These are phyloP conservation scores for Spizellomyces punctatus DNA, from an alignment of 192 early-diverging fungal genomes.

Conservation along the genomic window DNA sequence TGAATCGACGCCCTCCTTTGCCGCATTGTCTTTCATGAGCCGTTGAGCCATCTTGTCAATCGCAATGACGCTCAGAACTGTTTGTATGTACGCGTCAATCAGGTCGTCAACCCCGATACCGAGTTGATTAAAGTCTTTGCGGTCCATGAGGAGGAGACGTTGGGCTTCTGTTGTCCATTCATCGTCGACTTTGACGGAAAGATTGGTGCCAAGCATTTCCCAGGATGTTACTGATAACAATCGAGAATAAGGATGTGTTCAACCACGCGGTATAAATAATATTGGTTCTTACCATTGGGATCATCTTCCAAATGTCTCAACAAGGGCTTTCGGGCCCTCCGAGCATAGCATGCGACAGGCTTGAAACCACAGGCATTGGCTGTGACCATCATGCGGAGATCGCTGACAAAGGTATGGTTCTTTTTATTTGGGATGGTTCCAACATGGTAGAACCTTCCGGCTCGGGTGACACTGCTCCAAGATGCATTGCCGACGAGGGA, in stretches of 20 bases:
- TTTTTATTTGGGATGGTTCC: constrained; percentile 91
- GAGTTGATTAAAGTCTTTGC: constrained; percentile 88
- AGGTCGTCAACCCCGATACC: constrained; percentile 83
- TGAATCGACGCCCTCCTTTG: constrained; percentile 4
- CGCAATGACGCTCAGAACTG: constrained; percentile 79
- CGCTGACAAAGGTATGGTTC: constrained; percentile 81
- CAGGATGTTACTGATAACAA: constrained; percentile 64
- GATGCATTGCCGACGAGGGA: constrained; percentile 85
- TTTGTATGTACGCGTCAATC: constrained; percentile 89
- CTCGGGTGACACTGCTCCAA: constrained; percentile 63
- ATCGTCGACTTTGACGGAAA: constrained; percentile 76
- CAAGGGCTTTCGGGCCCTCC: constrained; percentile 74
- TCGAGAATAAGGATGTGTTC: too few species aligned
- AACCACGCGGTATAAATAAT: too few species aligned
- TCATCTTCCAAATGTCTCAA: constrained; percentile 57
- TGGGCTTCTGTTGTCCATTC: constrained; percentile 84
- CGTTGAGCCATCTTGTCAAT: constrained; percentile 78
- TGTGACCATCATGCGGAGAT: constrained; percentile 87
- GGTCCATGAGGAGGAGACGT: constrained; percentile 83
- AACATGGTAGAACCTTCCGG: constrained; percentile 86
- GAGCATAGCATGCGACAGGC: constrained; percentile 82
- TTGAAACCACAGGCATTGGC: constrained; percentile 74
- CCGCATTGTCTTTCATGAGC: constrained; percentile 38
- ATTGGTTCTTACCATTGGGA: constrained; percentile 45
- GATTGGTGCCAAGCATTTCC: constrained; percentile 91